Percentiles rank a stretch among this genome's conserved stretches.
These are phyloP conservation scores for Pichiaceae sp. DNA, from an alignment of 1,139 yeast genomes.

Conservation along the genomic window DNA sequence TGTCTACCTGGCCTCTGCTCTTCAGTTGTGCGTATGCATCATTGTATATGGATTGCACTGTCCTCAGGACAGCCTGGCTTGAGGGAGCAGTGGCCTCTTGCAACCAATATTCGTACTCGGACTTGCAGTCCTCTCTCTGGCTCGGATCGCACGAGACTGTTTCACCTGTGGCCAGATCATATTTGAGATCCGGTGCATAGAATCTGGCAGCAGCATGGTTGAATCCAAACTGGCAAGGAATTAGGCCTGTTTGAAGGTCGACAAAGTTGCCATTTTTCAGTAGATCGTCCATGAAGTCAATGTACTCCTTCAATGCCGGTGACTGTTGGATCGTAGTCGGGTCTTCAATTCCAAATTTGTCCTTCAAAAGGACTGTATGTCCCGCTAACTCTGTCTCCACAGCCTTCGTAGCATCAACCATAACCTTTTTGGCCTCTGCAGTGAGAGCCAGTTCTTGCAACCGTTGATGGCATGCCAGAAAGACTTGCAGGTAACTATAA, in stretches of 20 bases:
- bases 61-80: neutral
- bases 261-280: constrained; percentile 53
- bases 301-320: constrained; percentile 49
- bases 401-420: constrained; percentile 42
- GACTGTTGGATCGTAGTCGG: constrained; percentile 41
- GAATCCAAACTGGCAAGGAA: constrained; percentile 77
- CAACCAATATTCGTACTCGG: constrained; percentile 10
- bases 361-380: constrained; percentile 45
- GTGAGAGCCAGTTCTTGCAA: constrained; percentile 60
- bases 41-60: constrained; percentile 1
- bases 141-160: neutral
- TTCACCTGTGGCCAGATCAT: constrained; percentile 6
- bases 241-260: constrained; percentile 50
- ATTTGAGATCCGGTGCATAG: constrained; percentile 4
- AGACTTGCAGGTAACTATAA: constrained; percentile 58
- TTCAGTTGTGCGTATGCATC: neutral
- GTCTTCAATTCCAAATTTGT: constrained; percentile 37
- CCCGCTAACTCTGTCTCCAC: constrained; percentile 48
- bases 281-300: constrained; percentile 47
- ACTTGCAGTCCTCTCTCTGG: neutral
- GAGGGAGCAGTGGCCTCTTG: neutral
- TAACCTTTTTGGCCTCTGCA: constrained; percentile 41
- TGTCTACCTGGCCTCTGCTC: neutral
- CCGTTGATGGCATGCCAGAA: constrained; percentile 59
- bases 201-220: constrained; percentile 39